phyloP scores from a whole-genome alignment of 164 flowering plant genomes.

The Houttuynia cordata region DNA sequence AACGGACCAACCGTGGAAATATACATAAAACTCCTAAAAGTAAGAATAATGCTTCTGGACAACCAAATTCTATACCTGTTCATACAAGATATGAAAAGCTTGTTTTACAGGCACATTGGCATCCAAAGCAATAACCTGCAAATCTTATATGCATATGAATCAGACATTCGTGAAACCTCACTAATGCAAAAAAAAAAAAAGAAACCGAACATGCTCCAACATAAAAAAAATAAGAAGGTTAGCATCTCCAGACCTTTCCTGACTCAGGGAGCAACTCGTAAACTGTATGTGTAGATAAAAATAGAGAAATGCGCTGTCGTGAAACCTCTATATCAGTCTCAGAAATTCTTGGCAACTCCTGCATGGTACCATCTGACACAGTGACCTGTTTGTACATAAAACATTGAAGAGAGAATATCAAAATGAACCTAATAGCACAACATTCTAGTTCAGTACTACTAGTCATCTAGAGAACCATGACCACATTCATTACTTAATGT shows the following conservation, averaged over 20 bases:
- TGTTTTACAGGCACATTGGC: slow-evolving; percentile 80
- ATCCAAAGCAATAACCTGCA: slow-evolving; percentile 79
- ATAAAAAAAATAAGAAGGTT: slow-evolving; percentile 7
- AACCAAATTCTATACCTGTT: slow-evolving; percentile 47
- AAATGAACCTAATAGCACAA: not conserved
- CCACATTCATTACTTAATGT: too few species aligned
- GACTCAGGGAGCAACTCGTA: slow-evolving; percentile 83
- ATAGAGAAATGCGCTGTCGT: slow-evolving; percentile 55
- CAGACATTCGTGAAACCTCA: slow-evolving; percentile 2
- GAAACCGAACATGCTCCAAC: not conserved
- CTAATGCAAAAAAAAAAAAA: not conserved
- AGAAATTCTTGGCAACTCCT: slow-evolving; percentile 42
- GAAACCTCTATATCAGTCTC: slow-evolving; percentile 65
- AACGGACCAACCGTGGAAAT: too few species aligned
- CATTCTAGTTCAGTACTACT: not conserved
- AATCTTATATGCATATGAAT: not conserved
- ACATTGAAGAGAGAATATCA: too few species aligned
- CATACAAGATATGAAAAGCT: slow-evolving; percentile 85
- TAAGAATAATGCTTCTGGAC: too few species aligned
- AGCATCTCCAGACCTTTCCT: slow-evolving; percentile 72
- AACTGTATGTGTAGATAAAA: slow-evolving; percentile 58
- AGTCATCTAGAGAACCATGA: too few species aligned
- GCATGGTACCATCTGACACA: slow-evolving; percentile 32
- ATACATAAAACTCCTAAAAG: too few species aligned
- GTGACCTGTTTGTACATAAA: slow-evolving; percentile 25